These are phyloP conservation scores for Pseudogymnoascus sp. DNA, from an alignment of 2,329 filamentous ascomycete species.

Conservation along the genomic window DNA sequence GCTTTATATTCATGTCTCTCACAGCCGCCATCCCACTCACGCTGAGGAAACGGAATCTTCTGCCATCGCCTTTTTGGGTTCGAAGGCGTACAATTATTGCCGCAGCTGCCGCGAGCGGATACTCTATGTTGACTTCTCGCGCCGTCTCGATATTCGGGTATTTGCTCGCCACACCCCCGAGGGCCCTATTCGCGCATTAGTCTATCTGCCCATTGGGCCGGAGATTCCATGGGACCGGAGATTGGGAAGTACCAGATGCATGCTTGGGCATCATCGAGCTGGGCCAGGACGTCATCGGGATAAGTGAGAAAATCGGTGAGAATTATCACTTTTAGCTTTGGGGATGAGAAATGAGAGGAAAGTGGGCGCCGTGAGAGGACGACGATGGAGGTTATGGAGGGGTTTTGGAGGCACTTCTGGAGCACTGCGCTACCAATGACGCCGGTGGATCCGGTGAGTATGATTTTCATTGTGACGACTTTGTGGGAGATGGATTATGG, in stretches of 20 bases:
- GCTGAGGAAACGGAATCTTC: not conserved
- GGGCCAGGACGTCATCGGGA: conserved; percentile 35
- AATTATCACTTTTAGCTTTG: conserved; percentile 43
- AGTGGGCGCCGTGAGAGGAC: conserved; percentile 43
- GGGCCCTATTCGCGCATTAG: conserved; percentile 6
- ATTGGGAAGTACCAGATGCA: conserved; percentile 11
- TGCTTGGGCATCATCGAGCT: conserved; percentile 32
- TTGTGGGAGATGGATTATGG: not conserved
- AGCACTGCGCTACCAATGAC: conserved; percentile 48
- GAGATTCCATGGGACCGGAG: not conserved
- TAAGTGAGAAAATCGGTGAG: conserved; percentile 45
- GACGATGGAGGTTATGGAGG: conserved; percentile 43
- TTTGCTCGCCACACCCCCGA: not conserved
- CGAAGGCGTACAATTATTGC: not conserved
- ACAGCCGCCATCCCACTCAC: not conserved
- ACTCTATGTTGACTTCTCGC: not conserved
- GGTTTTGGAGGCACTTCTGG: conserved; percentile 40
- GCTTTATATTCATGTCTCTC: not conserved
- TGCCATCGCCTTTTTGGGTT: not conserved
- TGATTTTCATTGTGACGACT: conserved; percentile 44
- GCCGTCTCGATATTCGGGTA: not conserved
- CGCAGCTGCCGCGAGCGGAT: not conserved
- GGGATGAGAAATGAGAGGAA: conserved; percentile 32
- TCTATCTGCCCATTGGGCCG: not conserved
- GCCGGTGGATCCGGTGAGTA: conserved; percentile 52